phyloP scores from a whole-genome alignment of 2,329 filamentous ascomycete species.

The Colletotrichum theobromicola region DNA sequence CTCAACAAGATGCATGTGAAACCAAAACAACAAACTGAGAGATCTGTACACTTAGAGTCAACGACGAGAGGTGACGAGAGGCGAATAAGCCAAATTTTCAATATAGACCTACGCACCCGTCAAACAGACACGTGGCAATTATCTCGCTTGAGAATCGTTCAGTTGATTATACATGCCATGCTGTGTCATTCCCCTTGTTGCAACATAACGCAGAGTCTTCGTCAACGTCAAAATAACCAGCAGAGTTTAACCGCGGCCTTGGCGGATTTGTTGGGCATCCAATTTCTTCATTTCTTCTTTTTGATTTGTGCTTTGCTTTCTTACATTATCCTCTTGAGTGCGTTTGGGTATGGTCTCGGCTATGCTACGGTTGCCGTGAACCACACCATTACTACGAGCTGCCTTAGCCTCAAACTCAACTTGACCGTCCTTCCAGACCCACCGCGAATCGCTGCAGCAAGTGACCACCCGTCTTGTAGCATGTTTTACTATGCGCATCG shows the following conservation, averaged over 20 bases:
- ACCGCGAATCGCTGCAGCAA: background rate
- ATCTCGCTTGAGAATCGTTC: background rate
- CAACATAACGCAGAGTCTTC: fast-evolving
- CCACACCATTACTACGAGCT: background rate
- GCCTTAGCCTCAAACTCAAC: background rate
- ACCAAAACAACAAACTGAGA: no score
- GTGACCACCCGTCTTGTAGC: background rate
- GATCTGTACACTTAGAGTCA: no score
- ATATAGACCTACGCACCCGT: background rate
- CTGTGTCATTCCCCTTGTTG: background rate
- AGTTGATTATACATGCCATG: background rate
- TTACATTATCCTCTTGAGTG: background rate
- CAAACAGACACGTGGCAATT: background rate
- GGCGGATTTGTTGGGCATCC: background rate
- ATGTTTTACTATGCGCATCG: background rate
- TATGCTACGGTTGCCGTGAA: background rate
- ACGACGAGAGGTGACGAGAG: no score
- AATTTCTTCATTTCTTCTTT: background rate
- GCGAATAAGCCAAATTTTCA: background rate
- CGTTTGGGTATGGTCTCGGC: background rate
- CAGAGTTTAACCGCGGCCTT: fast-evolving
- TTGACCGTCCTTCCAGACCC: background rate
- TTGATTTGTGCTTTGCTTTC: background rate
- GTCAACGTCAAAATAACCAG: background rate
- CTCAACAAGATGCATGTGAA: no score